Base-by-base conservation (phyloP, 1,284 basidiomycete genomes). In the Puccinia horiana region DNA sequence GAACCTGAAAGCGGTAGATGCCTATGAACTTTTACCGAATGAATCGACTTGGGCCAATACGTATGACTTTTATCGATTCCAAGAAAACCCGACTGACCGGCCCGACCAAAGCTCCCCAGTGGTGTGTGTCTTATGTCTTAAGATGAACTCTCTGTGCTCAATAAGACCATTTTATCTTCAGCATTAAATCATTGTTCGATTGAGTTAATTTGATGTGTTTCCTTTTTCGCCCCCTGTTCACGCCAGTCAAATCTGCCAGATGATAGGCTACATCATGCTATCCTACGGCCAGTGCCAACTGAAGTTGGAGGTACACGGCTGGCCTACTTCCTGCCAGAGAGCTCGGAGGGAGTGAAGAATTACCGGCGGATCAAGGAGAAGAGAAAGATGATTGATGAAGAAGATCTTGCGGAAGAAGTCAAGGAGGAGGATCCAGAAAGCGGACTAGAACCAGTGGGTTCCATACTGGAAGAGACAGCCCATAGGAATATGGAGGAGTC, bases 51-150 rank as follows among this genome's bases (percentile, higher is more conserved):
- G 94, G 93, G 90, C 93, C 69, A 96, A 95, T 86, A 91, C 92
- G 83, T 96, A 95, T 86, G 93, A 95, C 85, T 87, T 96, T 83
- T 93, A 96, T 89, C 89, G 92, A 83, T 97, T 95, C 86, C 92
- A 92, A 16, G 95, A 97, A 86, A 89, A 94, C 29, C 95, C 95
- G 11, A 76, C 81, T 12, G 84, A 84, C 12, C 80, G 74, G 35
- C 6, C 67, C 32, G 65, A 72, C 29, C 77, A 70, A 56, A 54
- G 44, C 56, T 56, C 52, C 32, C 23, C 37, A 40, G 58, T 40
- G 54, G 77, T 80, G 23, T 16, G 65, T 72, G 9, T 40, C 32
- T 58, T 0, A 56, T 29, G 40, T 23, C 32, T 44, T 40, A 70
- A 16, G 26, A 72, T 23, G 26, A 44, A 11, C 8, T 47, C 18